Evolutionary conservation across 2,329 filamentous ascomycete species (phyloP).

Genomic region (Neopestalotiopsis rosae): DNA sequence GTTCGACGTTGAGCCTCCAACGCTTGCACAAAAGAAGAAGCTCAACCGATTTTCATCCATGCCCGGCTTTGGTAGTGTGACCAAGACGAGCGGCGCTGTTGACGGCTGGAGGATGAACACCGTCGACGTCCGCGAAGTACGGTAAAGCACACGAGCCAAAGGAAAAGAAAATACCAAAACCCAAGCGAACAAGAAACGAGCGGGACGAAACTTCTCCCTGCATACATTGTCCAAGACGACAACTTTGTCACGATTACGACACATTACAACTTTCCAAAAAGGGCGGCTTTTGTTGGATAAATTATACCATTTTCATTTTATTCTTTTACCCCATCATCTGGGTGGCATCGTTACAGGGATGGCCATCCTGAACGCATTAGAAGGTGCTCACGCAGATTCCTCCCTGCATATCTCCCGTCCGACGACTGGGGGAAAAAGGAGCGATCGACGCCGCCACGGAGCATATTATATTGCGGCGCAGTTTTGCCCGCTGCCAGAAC

Average conservation of each 20-base stretch:
- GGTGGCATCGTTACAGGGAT: background rate
- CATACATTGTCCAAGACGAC: background rate
- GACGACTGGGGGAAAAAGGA: background rate
- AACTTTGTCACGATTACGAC: background rate
- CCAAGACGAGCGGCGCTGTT: constrained; percentile 33
- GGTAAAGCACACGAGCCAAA: constrained; percentile 11
- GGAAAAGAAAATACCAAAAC: background rate
- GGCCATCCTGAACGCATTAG: background rate
- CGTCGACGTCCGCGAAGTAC: constrained; percentile 27
- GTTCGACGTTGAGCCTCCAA: constrained; percentile 37
- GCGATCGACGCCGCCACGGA: constrained; percentile 1
- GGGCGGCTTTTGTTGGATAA: background rate
- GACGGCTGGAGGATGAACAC: constrained; percentile 46
- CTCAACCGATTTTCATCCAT: constrained; percentile 62
- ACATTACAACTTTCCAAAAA: background rate
- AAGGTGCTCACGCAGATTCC: constrained; percentile 1
- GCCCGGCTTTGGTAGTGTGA: constrained; percentile 55
- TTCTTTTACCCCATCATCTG: background rate
- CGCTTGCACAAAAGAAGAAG: constrained; percentile 47
- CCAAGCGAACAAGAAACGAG: background rate
- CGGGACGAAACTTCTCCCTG: background rate
- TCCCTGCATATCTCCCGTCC: background rate
- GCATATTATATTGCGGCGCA: background rate
- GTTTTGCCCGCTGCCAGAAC: background rate
- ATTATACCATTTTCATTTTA: background rate